A percentile compares a stretch with the other conserved stretches of the same genome.
Conservation (phyloP, 1,139 yeast species). For the Yamadazyma diospyri region DNA sequence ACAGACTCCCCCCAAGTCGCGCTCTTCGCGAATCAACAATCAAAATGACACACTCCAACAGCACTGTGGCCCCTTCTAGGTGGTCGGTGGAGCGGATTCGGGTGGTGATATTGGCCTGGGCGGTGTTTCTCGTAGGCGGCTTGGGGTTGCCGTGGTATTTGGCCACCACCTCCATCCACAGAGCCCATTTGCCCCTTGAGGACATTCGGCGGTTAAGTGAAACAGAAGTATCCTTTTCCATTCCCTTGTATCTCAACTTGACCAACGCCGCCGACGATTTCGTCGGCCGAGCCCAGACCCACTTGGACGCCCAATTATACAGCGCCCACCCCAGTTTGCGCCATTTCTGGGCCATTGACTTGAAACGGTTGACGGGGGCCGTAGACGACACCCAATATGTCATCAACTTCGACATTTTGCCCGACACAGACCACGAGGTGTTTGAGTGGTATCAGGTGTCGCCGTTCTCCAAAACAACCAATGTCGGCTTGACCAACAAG, state of each 20-base stretch:
- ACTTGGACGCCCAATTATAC: slow-evolving; percentile 24
- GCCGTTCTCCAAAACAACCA: slow-evolving; percentile 30
- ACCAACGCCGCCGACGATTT: slow-evolving; percentile 25
- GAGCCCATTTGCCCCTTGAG: slow-evolving; percentile 68
- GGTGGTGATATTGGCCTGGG: slow-evolving; percentile 9
- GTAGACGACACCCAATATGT: slow-evolving; percentile 14
- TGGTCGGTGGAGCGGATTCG: slow-evolving; percentile 11
- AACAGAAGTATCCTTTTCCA: slow-evolving; percentile 35
- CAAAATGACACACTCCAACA: neutral
- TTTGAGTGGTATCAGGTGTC: slow-evolving; percentile 26
- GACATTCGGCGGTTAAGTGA: slow-evolving; percentile 43
- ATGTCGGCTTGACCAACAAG: slow-evolving; percentile 24
- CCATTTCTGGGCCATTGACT: slow-evolving; percentile 28
- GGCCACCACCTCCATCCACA: slow-evolving; percentile 64
- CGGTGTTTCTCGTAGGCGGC: slow-evolving; percentile 33
- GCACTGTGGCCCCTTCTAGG: too few species aligned
- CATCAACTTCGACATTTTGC: slow-evolving; percentile 20
- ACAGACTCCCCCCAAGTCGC: too few species aligned
- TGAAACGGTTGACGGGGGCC: slow-evolving; percentile 14
- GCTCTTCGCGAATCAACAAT: too few species aligned
- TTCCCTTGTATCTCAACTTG: slow-evolving; percentile 60
- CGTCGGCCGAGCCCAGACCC: slow-evolving; percentile 27
- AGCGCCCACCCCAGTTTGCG: slow-evolving; percentile 19
- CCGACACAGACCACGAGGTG: slow-evolving; percentile 12
- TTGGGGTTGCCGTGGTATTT: slow-evolving; percentile 74